phyloP scores from a whole-genome alignment of 73 alveolate species.

The Durusdinium trenchii region DNA sequence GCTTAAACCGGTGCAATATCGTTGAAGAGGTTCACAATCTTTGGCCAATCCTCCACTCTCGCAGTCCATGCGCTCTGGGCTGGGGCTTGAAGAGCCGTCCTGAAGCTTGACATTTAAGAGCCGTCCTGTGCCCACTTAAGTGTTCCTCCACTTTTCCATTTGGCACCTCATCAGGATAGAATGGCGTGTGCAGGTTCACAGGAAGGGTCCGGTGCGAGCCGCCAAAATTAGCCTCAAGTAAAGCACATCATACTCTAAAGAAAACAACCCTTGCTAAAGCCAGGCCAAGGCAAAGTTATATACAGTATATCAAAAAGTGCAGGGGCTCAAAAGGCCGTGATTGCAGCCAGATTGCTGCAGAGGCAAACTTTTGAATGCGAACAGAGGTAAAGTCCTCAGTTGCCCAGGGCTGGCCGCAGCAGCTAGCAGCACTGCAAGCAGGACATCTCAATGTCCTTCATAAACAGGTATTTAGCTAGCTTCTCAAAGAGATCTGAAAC shows the following conservation, averaged over 20 bases:
- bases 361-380: slow-evolving; percentile 91
- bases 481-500: no score
- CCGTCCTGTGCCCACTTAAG: no score
- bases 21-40: not conserved
- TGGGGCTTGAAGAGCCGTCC: slow-evolving; percentile 86
- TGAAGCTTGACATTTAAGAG: slow-evolving; percentile 29
- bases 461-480: not conserved
- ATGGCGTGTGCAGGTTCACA: slow-evolving; percentile 84
- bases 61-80: slow-evolving; percentile 84
- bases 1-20: no score
- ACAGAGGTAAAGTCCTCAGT: slow-evolving; percentile 80
- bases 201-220: slow-evolving; percentile 95
- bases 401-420: not conserved
- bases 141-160: not conserved
- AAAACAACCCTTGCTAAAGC: no score
- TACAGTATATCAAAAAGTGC: no score
- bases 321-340: no score
- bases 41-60: slow-evolving; percentile 23
- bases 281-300: no score
- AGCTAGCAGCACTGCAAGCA: not conserved
- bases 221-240: slow-evolving; percentile 44
- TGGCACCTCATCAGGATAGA: slow-evolving; percentile 64
- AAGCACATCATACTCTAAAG: not conserved
- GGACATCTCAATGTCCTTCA: not conserved
- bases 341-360: slow-evolving; percentile 34